Base-by-base conservation (phyloP, 257 asterid species). In the Nicotiana noctiflora region DNA sequence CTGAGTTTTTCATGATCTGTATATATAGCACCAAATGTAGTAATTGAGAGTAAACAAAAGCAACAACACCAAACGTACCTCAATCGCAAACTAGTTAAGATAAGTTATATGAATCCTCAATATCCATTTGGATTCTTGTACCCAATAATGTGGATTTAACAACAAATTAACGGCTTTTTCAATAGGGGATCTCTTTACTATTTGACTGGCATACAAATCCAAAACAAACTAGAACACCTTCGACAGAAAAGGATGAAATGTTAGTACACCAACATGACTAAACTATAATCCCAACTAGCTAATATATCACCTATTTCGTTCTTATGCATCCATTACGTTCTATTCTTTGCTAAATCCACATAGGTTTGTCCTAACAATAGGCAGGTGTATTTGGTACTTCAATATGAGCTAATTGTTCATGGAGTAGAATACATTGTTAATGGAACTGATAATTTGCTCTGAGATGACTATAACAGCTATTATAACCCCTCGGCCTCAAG, bases 1-100 rank as follows among this genome's bases (percentile, higher is more conserved):
- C 82, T 86, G 66, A 83, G 91, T 72, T 55, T 83, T 82, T 91
- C 94, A 62, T 86, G 87, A 89, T 84, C 99, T 95, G 93, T 88
- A 83, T 5, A 52, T 88, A 83, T 5, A 52, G 23, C 29, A 49
- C 40, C 12, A 72, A 72, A 72, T 72, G 60, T 8, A 46, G 78
- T 72, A 13, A 23, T 46, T 72, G 1, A 13, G 15, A 72, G 15
- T 72, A 49, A 72, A 23, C 40, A 27, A 72, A 19, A 46, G 6
- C 19, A 70, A 2, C 19, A 49, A 46, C 40, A 21, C 15, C 23
- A 72, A 72, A 46, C 14, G 15, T 18, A 49, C 23, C 40, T 72
- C 40, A 49, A 49, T 46, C 60, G 3, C 77, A 46, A 12, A 23
- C n/a, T 46, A 72, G n/a, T 61, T 29, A 17, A 49, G 57, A 65